Percentiles rank a stretch among this genome's conserved stretches.
These are phyloP conservation scores for Coniochaeta pulveracea DNA, from an alignment of 2,329 filamentous ascomycete genomes.

Conservation along the genomic window DNA sequence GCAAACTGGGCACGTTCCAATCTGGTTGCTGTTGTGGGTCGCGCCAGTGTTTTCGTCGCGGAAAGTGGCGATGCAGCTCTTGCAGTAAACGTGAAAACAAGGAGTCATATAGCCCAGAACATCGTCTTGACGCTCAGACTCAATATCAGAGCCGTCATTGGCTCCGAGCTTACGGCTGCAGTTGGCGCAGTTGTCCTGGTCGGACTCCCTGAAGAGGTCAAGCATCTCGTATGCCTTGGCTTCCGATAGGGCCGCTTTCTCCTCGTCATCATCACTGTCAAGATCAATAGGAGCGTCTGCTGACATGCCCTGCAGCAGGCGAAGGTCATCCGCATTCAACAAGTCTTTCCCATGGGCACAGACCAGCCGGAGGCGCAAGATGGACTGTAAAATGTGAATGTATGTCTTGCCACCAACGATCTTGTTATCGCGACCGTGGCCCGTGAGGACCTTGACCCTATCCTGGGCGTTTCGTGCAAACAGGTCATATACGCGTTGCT, in stretches of 20 bases:
- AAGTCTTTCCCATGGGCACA: constrained; percentile 93
- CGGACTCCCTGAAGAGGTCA: constrained; percentile 71
- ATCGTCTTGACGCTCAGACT: constrained; percentile 49
- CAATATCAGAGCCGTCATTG: constrained; percentile 42
- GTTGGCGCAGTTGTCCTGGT: constrained; percentile 59
- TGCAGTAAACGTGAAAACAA: constrained; percentile 80
- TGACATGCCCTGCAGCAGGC: constrained; percentile 70
- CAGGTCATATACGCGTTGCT: constrained; percentile 69
- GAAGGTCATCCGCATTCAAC: constrained; percentile 71
- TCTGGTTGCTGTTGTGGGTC: constrained; percentile 26
- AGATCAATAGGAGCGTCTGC: constrained; percentile 80
- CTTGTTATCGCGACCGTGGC: constrained; percentile 44
- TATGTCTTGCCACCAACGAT: constrained; percentile 77
- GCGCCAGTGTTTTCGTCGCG: constrained; percentile 35
- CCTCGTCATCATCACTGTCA: constrained; percentile 62
- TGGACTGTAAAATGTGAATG: constrained; percentile 84
- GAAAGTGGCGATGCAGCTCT: constrained; percentile 55
- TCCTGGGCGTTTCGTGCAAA: constrained; percentile 75
- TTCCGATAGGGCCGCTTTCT: constrained; percentile 46
- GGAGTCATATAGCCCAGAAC: constrained; percentile 70
- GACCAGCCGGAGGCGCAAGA: constrained; percentile 77
- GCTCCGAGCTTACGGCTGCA: constrained; percentile 56
- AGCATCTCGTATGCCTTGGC: constrained; percentile 79
- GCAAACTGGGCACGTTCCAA: constrained; percentile 58
- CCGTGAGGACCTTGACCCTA: constrained; percentile 64